Conservation (phyloP, 345 rosid species). For the Populus euphratica region DNA sequence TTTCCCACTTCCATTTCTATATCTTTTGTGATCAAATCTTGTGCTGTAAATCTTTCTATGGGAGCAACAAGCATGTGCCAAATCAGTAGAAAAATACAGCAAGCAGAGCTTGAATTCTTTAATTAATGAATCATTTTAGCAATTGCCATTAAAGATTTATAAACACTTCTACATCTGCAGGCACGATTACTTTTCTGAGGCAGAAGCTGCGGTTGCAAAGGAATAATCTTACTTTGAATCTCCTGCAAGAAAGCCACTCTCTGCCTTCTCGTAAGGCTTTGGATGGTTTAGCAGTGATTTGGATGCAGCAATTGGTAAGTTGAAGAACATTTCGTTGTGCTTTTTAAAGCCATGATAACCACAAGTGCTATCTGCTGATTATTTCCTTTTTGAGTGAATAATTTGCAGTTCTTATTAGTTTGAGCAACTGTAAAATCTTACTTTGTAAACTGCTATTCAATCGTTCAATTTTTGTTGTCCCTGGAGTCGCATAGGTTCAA, state of each 20-base stretch:
- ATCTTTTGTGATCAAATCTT: background rate
- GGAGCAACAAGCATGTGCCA: conserved; percentile 85
- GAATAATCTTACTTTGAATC: conserved; percentile 35
- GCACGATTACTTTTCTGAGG: conserved; percentile 55
- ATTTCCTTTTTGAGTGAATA: no score
- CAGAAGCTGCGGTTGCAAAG: conserved; percentile 39
- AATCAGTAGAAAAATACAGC: conserved; percentile 74
- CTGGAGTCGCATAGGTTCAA: background rate
- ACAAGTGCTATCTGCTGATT: background rate
- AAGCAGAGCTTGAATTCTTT: no score
- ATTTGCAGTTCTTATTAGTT: background rate
- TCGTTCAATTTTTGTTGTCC: background rate
- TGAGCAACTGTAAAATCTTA: background rate
- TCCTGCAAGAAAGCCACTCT: background rate
- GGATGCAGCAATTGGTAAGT: conserved; percentile 8
- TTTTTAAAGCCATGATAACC: conserved; percentile 5
- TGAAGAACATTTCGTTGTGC: conserved; percentile 4
- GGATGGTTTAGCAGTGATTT: conserved; percentile 3
- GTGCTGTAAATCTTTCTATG: conserved; percentile 66
- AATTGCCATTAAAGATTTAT: background rate
- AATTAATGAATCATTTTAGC: background rate
- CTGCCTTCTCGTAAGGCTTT: background rate
- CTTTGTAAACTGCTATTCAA: background rate
- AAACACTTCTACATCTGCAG: conserved; percentile 30
- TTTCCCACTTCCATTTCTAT: background rate